These are phyloP conservation scores for Trichoderma virens DNA, from an alignment of 495 filamentous ascomycete genomes.

Conservation along the genomic window DNA sequence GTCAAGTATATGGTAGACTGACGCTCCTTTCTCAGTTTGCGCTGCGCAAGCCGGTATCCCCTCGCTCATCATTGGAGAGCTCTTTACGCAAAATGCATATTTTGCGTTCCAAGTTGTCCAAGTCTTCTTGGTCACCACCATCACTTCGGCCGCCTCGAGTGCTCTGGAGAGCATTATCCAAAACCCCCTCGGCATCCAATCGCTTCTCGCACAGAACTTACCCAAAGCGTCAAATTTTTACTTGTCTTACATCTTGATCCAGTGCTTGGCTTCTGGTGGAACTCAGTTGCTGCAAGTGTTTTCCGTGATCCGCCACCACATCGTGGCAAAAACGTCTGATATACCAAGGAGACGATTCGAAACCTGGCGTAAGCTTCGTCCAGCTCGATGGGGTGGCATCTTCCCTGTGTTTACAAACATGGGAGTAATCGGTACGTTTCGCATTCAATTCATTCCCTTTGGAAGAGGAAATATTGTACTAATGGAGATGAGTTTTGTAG, in stretches of 20 bases:
- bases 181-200: slow-evolving; percentile 50
- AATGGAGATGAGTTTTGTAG: slow-evolving; percentile 24
- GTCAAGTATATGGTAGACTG: not conserved
- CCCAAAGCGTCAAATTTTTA: slow-evolving; percentile 86
- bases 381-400: slow-evolving; percentile 61
- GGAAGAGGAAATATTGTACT: not conserved
- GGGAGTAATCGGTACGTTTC: slow-evolving; percentile 53
- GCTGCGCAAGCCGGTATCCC: slow-evolving; percentile 66
- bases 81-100: slow-evolving; percentile 72
- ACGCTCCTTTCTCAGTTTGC: slow-evolving; percentile 38
- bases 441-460: not conserved
- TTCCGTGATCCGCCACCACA: slow-evolving; percentile 56
- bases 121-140: slow-evolving; percentile 79
- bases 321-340: slow-evolving; percentile 57
- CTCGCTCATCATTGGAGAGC: slow-evolving; percentile 63
- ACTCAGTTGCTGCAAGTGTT: slow-evolving; percentile 46
- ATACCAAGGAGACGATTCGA: slow-evolving; percentile 72
- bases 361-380: slow-evolving; percentile 55
- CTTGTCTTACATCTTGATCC: slow-evolving; percentile 79
- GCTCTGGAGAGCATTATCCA: slow-evolving; percentile 51
- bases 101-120: slow-evolving; percentile 88
- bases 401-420: slow-evolving; percentile 69
- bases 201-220: slow-evolving; percentile 61
- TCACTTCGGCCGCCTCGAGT: slow-evolving; percentile 62
- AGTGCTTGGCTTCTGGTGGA: slow-evolving; percentile 68